Conservation (phyloP, 2,329 filamentous ascomycete species). For the Dactylellina haptotyla region DNA sequence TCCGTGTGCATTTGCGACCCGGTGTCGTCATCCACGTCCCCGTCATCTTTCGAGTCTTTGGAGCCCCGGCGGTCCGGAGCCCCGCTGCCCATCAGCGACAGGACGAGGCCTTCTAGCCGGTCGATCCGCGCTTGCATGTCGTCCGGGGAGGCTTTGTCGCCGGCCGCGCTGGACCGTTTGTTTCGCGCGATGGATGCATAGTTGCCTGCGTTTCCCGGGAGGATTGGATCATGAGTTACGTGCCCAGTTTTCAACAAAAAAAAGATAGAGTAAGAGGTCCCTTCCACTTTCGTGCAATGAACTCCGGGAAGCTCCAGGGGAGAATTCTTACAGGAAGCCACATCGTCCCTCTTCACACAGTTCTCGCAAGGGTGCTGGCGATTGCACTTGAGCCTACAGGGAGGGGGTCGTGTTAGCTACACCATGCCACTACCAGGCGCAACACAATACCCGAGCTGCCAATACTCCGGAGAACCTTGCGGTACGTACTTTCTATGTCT, state of each 20-base stretch:
- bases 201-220: slow-evolving; percentile 28
- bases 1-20: slow-evolving; percentile 59
- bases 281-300: too few species aligned
- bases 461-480: background rate
- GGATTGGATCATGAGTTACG: slow-evolving; percentile 23
- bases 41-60: slow-evolving; percentile 65
- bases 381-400: slow-evolving; percentile 83
- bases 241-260: too few species aligned
- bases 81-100: slow-evolving; percentile 82
- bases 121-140: slow-evolving; percentile 99
- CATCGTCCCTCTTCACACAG: slow-evolving; percentile 86
- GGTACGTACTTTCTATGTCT: slow-evolving; percentile 58
- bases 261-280: too few species aligned
- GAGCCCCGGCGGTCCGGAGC: slow-evolving; percentile 58
- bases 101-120: slow-evolving; percentile 86
- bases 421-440: background rate
- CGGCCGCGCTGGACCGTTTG: slow-evolving; percentile 50
- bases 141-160: slow-evolving; percentile 69
- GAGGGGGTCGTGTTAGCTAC: slow-evolving; percentile 12
- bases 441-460: slow-evolving; percentile 22
- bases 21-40: slow-evolving; percentile 67
- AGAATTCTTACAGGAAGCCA: slow-evolving; percentile 80
- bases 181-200: slow-evolving; percentile 50
- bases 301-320: too few species aligned
- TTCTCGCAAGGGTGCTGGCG: slow-evolving; percentile 91